A percentile compares a stretch with the other conserved stretches of the same genome.
phyloP scores from a whole-genome alignment of 768 basidiomycete genomes.

The Scleroderma citrinum region DNA sequence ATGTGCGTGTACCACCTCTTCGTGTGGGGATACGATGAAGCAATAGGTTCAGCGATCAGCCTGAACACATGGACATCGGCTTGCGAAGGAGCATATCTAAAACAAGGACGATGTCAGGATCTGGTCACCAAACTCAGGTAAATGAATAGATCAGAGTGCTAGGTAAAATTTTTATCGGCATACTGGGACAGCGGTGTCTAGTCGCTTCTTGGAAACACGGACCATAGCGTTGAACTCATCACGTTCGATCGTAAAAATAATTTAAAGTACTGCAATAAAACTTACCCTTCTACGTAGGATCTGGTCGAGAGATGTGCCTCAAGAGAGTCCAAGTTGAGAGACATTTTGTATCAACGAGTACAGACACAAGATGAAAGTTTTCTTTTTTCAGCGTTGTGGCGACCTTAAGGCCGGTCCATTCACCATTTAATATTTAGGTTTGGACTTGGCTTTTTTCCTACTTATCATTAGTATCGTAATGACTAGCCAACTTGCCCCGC shows the following conservation, averaged over 20 bases:
- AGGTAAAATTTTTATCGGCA: conserved; percentile 71
- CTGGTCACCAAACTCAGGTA: not conserved
- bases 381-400: not conserved
- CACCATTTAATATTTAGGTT: no score
- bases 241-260: conserved; percentile 20
- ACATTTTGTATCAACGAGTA: conserved; percentile 39
- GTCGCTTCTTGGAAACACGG: conserved; percentile 95
- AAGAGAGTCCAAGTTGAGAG: conserved; percentile 63
- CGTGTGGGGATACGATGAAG: conserved; percentile 62
- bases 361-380: conserved; percentile 25
- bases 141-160: conserved; percentile 58
- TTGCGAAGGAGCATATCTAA: conserved; percentile 86
- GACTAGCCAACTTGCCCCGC: no score
- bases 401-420: not conserved
- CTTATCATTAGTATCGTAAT: no score
- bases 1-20: conserved; percentile 95
- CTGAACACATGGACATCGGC: conserved; percentile 93
- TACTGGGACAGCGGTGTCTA: conserved; percentile 80
- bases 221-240: conserved; percentile 85
- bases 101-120: conserved; percentile 8
- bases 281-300: conserved; percentile 91
- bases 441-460: no score
- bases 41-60: conserved; percentile 62
- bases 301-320: conserved; percentile 82
- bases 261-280: conserved; percentile 13